phyloP scores from a whole-genome alignment of 2,329 filamentous ascomycete genomes.

The Lachnellula arida region DNA sequence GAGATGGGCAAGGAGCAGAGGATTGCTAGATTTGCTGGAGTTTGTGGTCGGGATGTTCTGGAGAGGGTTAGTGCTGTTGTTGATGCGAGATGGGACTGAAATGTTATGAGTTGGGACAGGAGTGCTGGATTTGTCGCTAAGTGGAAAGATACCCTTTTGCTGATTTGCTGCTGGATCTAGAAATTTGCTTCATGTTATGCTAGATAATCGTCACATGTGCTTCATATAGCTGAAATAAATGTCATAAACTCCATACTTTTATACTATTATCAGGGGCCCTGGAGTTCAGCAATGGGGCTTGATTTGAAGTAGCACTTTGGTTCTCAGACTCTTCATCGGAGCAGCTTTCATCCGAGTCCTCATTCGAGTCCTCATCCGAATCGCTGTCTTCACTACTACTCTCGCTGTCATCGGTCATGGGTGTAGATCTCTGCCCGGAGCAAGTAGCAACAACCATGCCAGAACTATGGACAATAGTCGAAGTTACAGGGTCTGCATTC shows the following conservation, averaged over 20 bases:
- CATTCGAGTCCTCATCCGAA: slow-evolving; percentile 6
- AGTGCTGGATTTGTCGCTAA: background rate
- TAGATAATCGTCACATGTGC: slow-evolving; percentile 11
- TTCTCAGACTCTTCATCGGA: background rate
- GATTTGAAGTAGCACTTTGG: background rate
- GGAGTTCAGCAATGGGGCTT: background rate
- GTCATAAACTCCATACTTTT: slow-evolving; percentile 42
- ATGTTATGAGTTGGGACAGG: background rate
- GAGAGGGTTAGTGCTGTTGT: slow-evolving; percentile 46
- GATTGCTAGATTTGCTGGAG: slow-evolving; percentile 41
- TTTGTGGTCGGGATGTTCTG: slow-evolving; percentile 51
- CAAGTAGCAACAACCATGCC: slow-evolving; percentile 32
- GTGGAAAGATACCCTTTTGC: background rate
- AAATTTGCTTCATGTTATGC: slow-evolving; percentile 12
- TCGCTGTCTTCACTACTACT: slow-evolving; percentile 8
- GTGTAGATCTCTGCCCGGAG: slow-evolving; percentile 28
- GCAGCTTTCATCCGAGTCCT: background rate
- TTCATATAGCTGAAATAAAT: slow-evolving; percentile 12
- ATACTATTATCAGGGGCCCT: slow-evolving; percentile 38
- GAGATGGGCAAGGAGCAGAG: slow-evolving; percentile 50
- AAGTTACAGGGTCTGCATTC: slow-evolving; percentile 25
- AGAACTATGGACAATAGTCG: slow-evolving; percentile 29
- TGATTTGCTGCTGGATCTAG: background rate
- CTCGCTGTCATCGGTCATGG: background rate
- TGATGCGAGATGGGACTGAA: slow-evolving; percentile 37